Evolutionary conservation across 805 yeast genomes (phyloP).

Genomic region (Candida easanensis): DNA sequence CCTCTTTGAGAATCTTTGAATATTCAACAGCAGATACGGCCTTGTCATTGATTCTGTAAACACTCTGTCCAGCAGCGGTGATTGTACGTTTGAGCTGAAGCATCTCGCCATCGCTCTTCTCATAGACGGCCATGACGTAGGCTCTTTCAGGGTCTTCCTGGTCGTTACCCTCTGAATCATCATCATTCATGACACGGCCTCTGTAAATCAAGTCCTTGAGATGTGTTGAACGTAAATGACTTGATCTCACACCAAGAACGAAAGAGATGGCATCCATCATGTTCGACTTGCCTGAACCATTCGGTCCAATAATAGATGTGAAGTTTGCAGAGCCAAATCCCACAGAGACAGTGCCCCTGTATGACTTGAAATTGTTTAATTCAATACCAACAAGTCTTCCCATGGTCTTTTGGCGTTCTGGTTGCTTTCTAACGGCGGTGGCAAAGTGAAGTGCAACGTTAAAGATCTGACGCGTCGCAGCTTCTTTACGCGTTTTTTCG

Average conservation of each 20-base stretch:
- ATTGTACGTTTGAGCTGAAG: slow-evolving; percentile 64
- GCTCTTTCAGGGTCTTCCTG: slow-evolving; percentile 43
- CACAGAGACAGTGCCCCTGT: slow-evolving; percentile 68
- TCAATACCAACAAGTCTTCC: slow-evolving; percentile 80
- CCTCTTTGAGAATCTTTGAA: slow-evolving; percentile 59
- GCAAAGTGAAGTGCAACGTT: too few relatives aligned
- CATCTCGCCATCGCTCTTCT: slow-evolving; percentile 55
- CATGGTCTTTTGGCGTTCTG: too few relatives aligned
- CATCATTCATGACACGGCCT: slow-evolving; percentile 45
- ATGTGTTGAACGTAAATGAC: slow-evolving; percentile 70
- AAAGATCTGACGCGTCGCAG: too few relatives aligned
- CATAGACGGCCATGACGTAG: slow-evolving; percentile 75
- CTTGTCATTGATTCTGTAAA: slow-evolving; percentile 62
- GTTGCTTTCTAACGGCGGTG: too few relatives aligned
- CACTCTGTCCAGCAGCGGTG: slow-evolving; percentile 56
- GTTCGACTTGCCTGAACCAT: slow-evolving; percentile 96
- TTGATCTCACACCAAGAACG: slow-evolving; percentile 80
- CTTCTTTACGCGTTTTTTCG: too few relatives aligned
- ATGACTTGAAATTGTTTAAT: slow-evolving; percentile 86
- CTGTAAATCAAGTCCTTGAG: slow-evolving; percentile 79
- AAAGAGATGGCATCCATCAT: slow-evolving; percentile 97
- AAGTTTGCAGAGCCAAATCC: slow-evolving; percentile 84
- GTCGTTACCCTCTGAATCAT: slow-evolving; percentile 20
- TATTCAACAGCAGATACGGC: slow-evolving; percentile 65
- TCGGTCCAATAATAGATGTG: slow-evolving; percentile 95